Evolutionary conservation across 116 monocot species (phyloP).

Genomic region (Thalassia testudinum): DNA sequence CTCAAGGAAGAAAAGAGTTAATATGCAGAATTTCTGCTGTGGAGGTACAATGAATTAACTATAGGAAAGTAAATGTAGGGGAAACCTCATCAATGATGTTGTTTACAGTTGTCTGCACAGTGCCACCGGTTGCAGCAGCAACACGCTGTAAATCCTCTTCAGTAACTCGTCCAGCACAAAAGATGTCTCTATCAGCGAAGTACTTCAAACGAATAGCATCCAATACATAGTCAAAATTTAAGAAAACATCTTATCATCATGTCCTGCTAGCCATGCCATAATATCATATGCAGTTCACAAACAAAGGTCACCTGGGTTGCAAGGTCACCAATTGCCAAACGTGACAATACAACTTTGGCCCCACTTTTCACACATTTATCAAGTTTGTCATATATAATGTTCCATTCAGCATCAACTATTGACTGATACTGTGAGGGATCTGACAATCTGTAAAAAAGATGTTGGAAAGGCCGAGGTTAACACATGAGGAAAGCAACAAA

Average conservation of each 20-base stretch:
- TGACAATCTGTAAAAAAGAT: constrained; percentile 36
- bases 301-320: constrained; percentile 62
- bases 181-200: constrained; percentile 95
- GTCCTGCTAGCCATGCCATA: too few species aligned
- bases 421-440: constrained; percentile 93
- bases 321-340: constrained; percentile 97
- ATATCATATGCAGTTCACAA: too few species aligned
- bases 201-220: constrained; percentile 33
- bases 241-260: too few species aligned
- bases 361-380: constrained; percentile 94
- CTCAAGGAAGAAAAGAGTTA: too few species aligned
- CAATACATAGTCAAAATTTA: not conserved
- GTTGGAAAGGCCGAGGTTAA: not conserved
- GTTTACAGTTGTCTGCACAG: constrained; percentile 96
- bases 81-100: constrained; percentile 80
- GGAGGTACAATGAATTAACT: too few species aligned
- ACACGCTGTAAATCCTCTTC: constrained; percentile 93
- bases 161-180: constrained; percentile 91
- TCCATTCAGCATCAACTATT: constrained; percentile 99
- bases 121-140: constrained; percentile 92
- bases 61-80: too few species aligned
- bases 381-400: constrained; percentile 97
- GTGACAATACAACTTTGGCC: constrained; percentile 81
- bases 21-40: too few species aligned
- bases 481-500: not conserved